Base-by-base conservation (phyloP, 2,329 filamentous ascomycete species). In the Thielaviopsis musarum region DNA sequence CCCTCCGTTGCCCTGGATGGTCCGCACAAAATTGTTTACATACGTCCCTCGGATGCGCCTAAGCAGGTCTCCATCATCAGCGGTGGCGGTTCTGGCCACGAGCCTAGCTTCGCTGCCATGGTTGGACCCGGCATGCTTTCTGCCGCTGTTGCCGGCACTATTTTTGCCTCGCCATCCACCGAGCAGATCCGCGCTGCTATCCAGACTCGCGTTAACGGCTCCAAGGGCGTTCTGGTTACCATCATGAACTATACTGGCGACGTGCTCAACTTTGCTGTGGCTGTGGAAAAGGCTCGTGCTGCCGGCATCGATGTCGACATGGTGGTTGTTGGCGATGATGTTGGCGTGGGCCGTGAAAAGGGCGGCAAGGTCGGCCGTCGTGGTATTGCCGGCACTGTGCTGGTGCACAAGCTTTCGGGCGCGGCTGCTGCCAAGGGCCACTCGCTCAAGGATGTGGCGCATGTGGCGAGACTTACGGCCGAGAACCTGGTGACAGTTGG, bases 191-290 rank as follows among this genome's bases (percentile, higher is more conserved):
- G 88, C 59, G 77, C 80, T 64, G 88, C 84, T 61, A 85, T 94
- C 58, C 80, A 84, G 67, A 79, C 82, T 51, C 78, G 87, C 21
- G 86, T 95, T 2, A 82, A 87, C 62, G 78, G 79, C 3, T 76
- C 79, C 52, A 79, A 81, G 63, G 91, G 91, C 24, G 86, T 95
- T 1, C 70, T 96, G 49, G 86, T 95, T n/a, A 84, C 91, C 5
- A 87, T 95, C 30, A 95, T 95, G 88, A 96, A 96, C 70, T 95
- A 95, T 71, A 95, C 89, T 1, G 87, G 87, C 45, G 87, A 91
- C 69, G 81, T 95, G 58, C 78, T 96, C 65, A 94, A 95, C 73
- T 96, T 96, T 68, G 91, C 90, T 59, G 85, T 96, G 79, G 91
- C 85, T 0, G 88, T 93, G 9, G 91, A 96, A 71, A 95, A 95